phyloP scores from a whole-genome alignment of 805 yeast species.

The Kodamaea fukazawae region DNA sequence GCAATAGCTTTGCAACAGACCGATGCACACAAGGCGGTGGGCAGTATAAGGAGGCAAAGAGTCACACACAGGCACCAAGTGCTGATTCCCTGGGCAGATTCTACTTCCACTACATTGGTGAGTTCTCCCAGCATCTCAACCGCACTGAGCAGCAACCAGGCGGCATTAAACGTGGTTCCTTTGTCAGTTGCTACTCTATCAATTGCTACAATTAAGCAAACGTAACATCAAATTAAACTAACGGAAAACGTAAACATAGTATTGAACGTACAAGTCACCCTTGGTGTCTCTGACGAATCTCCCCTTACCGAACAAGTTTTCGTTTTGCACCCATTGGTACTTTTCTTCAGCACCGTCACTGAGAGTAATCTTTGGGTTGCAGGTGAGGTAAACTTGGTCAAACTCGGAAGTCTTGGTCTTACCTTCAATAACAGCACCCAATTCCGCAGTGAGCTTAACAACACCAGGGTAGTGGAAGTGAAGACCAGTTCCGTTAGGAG shows the following conservation, averaged over 20 bases:
- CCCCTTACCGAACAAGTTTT: constrained; percentile 57
- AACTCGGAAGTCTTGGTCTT: constrained; percentile 32
- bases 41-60: too few relatives aligned
- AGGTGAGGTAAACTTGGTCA: constrained; percentile 49
- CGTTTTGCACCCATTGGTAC: constrained; percentile 48
- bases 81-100: too few relatives aligned
- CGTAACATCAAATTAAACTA: constrained; percentile 1
- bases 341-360: constrained; percentile 43
- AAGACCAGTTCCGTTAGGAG: constrained; percentile 42
- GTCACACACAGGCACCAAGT: too few relatives aligned
- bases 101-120: too few relatives aligned
- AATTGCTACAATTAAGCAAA: too few relatives aligned
- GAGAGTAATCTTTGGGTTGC: constrained; percentile 44
- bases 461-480: constrained; percentile 50
- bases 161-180: too few relatives aligned
- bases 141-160: too few relatives aligned
- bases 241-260: constrained; percentile 42
- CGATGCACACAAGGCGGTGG: too few relatives aligned
- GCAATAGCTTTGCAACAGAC: too few relatives aligned
- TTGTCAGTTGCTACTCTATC: too few relatives aligned
- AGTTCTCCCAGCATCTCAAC: too few relatives aligned
- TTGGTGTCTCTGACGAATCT: constrained; percentile 49
- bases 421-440: constrained; percentile 33
- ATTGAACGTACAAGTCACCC: constrained; percentile 52
- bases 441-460: constrained; percentile 34